Evolutionary conservation across 2,329 filamentous ascomycete genomes (phyloP).

Genomic region (Fusarium lateritium): DNA sequence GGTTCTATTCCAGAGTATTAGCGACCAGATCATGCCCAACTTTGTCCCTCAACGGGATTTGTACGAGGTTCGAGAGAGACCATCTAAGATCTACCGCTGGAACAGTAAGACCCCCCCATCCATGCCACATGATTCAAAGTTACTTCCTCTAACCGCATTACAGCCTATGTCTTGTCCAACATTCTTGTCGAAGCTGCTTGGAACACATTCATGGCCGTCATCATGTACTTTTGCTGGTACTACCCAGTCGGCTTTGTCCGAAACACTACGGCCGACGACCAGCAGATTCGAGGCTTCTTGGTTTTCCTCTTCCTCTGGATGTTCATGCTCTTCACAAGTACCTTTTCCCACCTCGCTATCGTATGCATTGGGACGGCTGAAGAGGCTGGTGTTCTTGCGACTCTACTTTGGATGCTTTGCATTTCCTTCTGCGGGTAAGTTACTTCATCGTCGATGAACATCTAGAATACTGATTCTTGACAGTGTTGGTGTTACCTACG

Average conservation of each 20-base stretch:
- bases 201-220: slow-evolving; percentile 44
- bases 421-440: slow-evolving; percentile 48
- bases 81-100: slow-evolving; percentile 72
- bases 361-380: slow-evolving; percentile 43
- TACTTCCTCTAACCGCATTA: not conserved
- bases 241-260: slow-evolving; percentile 49
- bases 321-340: slow-evolving; percentile 49
- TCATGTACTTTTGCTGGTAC: slow-evolving; percentile 51
- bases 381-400: slow-evolving; percentile 52
- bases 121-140: rapidly evolving
- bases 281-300: slow-evolving; percentile 44
- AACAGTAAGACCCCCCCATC: slow-evolving; percentile 35
- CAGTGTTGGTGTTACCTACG: slow-evolving; percentile 72
- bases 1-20: slow-evolving; percentile 74
- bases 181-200: slow-evolving; percentile 45
- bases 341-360: slow-evolving; percentile 47
- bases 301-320: slow-evolving; percentile 47
- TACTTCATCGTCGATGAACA: slow-evolving; percentile 47
- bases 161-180: slow-evolving; percentile 46
- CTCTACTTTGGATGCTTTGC: slow-evolving; percentile 55
- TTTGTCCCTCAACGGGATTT: slow-evolving; percentile 77
- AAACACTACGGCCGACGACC: slow-evolving; percentile 44
- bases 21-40: slow-evolving; percentile 78
- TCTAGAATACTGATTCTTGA: slow-evolving; percentile 32
- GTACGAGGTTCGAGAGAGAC: slow-evolving; percentile 78